phyloP scores from a whole-genome alignment of 2,329 filamentous ascomycete species.

The Zopfia rhizophila region DNA sequence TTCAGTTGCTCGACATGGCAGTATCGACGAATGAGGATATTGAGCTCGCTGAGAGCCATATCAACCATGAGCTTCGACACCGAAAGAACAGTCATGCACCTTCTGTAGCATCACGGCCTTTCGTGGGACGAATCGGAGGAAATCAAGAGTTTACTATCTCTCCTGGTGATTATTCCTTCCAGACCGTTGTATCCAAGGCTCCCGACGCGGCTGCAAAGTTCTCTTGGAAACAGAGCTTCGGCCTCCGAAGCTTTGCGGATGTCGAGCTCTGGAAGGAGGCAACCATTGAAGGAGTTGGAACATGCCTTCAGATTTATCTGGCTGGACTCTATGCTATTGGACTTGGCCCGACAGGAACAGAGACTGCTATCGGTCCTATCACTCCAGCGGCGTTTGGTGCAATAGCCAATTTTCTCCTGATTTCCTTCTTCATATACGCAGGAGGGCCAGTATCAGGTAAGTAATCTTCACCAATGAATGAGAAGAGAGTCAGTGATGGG shows the following conservation, averaged over 20 bases:
- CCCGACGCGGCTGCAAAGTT: constrained; percentile 42
- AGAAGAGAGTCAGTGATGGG: background rate
- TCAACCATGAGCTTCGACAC: constrained; percentile 19
- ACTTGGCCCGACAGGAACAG: constrained; percentile 15
- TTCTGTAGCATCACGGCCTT: constrained; percentile 29
- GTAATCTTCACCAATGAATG: background rate
- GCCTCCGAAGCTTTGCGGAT: constrained; percentile 24
- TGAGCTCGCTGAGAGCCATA: constrained; percentile 12
- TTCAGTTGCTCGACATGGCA: background rate
- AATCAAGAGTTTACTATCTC: constrained; percentile 43
- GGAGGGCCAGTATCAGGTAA: constrained; percentile 56
- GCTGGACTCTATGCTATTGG: constrained; percentile 29
- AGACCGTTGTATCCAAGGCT: constrained; percentile 25
- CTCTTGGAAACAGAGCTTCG: constrained; percentile 28
- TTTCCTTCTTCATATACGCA: constrained; percentile 62
- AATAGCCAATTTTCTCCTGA: constrained; percentile 53
- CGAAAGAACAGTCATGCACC: constrained; percentile 10
- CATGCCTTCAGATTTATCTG: constrained; percentile 35
- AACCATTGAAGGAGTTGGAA: constrained; percentile 33
- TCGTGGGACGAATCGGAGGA: constrained; percentile 48
- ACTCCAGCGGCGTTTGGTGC: constrained; percentile 43
- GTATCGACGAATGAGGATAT: constrained; percentile 13
- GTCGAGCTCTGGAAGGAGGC: constrained; percentile 36
- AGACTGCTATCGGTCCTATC: constrained; percentile 41
- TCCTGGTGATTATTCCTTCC: constrained; percentile 28